Conservation (phyloP, 2,329 filamentous ascomycete species). For the Aspergillus jensenii region DNA sequence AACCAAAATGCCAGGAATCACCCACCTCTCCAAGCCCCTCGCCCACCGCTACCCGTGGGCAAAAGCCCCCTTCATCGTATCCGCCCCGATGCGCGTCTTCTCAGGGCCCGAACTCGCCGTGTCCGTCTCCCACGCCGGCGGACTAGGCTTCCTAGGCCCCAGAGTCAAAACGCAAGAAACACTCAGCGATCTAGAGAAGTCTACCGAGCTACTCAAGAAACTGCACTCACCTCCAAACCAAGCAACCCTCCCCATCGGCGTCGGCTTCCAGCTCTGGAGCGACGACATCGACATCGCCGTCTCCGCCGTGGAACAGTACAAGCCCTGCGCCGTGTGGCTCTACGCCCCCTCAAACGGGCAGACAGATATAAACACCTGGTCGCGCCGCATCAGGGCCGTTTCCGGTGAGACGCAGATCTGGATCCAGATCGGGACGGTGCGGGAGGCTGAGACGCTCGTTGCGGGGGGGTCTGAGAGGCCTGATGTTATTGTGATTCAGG, state of each 20-base stretch:
- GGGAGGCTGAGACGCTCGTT: slow-evolving; percentile 48
- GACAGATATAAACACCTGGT: slow-evolving; percentile 47
- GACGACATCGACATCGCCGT: slow-evolving; percentile 34
- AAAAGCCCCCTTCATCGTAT: too few species aligned
- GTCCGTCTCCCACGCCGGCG: slow-evolving; percentile 58
- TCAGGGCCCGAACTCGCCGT: slow-evolving; percentile 58
- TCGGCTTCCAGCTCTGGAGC: slow-evolving; percentile 45
- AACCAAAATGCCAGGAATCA: background rate
- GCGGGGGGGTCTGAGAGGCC: slow-evolving; percentile 36
- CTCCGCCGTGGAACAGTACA: slow-evolving; percentile 31
- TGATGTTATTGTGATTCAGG: slow-evolving; percentile 57
- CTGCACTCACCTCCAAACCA: background rate
- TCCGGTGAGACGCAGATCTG: slow-evolving; percentile 51
- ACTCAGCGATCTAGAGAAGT: slow-evolving; percentile 33
- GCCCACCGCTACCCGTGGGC: slow-evolving; percentile 59
- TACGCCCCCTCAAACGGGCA: slow-evolving; percentile 36
- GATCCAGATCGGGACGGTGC: slow-evolving; percentile 56
- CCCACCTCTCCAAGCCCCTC: background rate
- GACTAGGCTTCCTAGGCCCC: slow-evolving; percentile 58
- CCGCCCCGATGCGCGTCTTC: slow-evolving; percentile 73
- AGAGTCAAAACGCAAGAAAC: slow-evolving; percentile 47
- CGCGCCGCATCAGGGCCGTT: slow-evolving; percentile 41
- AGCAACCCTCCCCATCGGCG: slow-evolving; percentile 34
- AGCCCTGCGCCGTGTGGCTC: slow-evolving; percentile 45
- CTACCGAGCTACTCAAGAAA: slow-evolving; percentile 24